Conservation (phyloP, 441 rosid species). For the Jatropha multifida region DNA sequence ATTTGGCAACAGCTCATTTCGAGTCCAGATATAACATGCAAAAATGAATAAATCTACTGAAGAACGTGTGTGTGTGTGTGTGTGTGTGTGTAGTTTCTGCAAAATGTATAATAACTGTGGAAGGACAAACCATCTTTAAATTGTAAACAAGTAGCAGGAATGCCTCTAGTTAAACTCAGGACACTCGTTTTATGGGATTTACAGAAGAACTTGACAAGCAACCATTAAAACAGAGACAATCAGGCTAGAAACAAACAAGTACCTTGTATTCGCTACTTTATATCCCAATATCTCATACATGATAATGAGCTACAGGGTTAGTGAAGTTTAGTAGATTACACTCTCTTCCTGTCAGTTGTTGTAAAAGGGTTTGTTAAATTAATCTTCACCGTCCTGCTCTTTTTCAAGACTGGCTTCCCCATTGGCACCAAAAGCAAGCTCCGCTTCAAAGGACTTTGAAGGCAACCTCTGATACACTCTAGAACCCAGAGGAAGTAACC, state of each 20-base stretch:
- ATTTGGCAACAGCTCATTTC: neutral
- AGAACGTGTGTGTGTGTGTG: neutral
- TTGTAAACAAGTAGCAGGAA: neutral
- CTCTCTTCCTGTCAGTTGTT: neutral
- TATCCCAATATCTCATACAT: neutral
- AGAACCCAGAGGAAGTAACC: conserved; percentile 59
- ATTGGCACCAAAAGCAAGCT: conserved; percentile 51
- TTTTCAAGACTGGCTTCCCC: conserved; percentile 23
- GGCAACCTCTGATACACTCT: conserved; percentile 65
- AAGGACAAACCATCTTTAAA: neutral
- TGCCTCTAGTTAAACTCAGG: neutral
- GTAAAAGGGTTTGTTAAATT: conserved; percentile 18
- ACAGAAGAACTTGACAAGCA: neutral
- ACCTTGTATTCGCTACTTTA: neutral
- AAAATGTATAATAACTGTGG: neutral
- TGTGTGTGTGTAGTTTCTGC: neutral
- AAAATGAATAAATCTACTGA: neutral
- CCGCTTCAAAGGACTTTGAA: conserved; percentile 57
- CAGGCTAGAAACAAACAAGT: neutral
- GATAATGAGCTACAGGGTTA: neutral
- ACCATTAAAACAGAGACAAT: neutral
- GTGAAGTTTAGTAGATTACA: neutral
- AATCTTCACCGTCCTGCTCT: conserved; percentile 41
- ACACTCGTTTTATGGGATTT: neutral
- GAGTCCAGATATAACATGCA: neutral